A percentile compares a stretch with the other conserved stretches of the same genome.
phyloP scores from a whole-genome alignment of 345 rosid species.

The Gossypioides kirkii region DNA sequence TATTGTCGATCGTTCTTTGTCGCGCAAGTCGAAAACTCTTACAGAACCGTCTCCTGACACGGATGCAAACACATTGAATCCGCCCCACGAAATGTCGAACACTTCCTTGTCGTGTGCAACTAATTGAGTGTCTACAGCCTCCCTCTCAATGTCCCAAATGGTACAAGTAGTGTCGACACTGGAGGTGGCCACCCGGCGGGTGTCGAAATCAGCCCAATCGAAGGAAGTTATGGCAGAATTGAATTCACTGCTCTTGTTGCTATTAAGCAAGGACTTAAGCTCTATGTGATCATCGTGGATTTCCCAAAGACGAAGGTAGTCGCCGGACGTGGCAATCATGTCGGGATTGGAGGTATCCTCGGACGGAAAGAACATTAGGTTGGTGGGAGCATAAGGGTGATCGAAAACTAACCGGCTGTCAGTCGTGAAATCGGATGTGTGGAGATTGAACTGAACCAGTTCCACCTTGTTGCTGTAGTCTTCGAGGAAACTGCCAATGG shows the following conservation, averaged over 20 bases:
- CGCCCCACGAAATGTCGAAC: conserved; percentile 60
- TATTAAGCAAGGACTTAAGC: conserved; percentile 37
- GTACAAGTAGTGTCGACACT: conserved; percentile 51
- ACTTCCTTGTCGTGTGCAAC: conserved; percentile 67
- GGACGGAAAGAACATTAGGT: conserved; percentile 52
- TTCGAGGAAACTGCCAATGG: conserved; percentile 51
- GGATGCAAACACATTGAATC: conserved; percentile 44
- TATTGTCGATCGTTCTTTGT: conserved; percentile 56
- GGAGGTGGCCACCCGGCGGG: conserved; percentile 33
- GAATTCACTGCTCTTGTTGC: conserved; percentile 42
- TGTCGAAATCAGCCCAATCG: conserved; percentile 56
- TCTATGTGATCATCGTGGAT: conserved; percentile 45
- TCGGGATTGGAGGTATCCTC: conserved; percentile 38
- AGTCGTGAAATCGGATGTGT: conserved; percentile 35
- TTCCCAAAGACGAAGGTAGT: conserved; percentile 50
- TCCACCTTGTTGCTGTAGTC: conserved; percentile 53
- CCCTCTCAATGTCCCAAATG: conserved; percentile 51
- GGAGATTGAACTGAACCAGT: conserved; percentile 37
- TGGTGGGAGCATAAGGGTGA: conserved; percentile 63
- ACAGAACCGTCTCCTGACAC: conserved; percentile 60
- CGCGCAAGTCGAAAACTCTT: conserved; percentile 51
- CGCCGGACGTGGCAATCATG: conserved; percentile 49
- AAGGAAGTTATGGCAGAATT: conserved; percentile 51
- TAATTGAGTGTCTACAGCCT: conserved; percentile 37
- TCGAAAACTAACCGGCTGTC: conserved; percentile 41